Evolutionary conservation across 192 early-diverging fungal species (phyloP).

Genomic region (Paraglomus brasilianum): DNA sequence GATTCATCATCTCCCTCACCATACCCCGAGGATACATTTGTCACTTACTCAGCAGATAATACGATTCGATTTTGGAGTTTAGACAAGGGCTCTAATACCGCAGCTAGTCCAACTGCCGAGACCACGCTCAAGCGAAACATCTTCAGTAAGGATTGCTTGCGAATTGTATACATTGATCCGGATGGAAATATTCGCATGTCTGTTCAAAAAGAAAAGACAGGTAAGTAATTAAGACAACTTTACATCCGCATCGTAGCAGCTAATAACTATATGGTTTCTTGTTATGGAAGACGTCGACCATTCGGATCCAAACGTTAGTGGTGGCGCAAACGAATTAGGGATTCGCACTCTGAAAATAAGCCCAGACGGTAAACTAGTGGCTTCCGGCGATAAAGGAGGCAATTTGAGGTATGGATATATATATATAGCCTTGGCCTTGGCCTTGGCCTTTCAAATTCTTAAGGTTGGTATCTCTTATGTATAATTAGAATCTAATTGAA

Average conservation of each 20-base stretch:
- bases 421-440: neutral
- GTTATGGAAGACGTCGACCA: no score
- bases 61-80: conserved; percentile 81
- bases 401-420: conserved; percentile 52
- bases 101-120: neutral
- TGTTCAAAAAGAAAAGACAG: conserved; percentile 11
- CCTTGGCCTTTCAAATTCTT: no score
- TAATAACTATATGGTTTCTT: no score
- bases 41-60: conserved; percentile 73
- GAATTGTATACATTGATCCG: conserved; percentile 39
- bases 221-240: neutral
- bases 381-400: conserved; percentile 71
- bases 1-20: neutral
- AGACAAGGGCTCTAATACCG: conserved; percentile 35
- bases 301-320: no score
- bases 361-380: conserved; percentile 61
- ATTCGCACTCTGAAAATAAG: conserved; percentile 68
- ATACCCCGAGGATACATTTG: conserved; percentile 62
- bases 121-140: neutral
- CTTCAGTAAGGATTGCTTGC: conserved; percentile 33
- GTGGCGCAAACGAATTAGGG: conserved; percentile 50
- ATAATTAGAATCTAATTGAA: neutral
- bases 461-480: neutral
- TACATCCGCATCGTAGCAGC: neutral
- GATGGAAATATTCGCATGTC: conserved; percentile 33